Conservation (phyloP, 2,329 filamentous ascomycete species). For the Fusarium equiseti region DNA sequence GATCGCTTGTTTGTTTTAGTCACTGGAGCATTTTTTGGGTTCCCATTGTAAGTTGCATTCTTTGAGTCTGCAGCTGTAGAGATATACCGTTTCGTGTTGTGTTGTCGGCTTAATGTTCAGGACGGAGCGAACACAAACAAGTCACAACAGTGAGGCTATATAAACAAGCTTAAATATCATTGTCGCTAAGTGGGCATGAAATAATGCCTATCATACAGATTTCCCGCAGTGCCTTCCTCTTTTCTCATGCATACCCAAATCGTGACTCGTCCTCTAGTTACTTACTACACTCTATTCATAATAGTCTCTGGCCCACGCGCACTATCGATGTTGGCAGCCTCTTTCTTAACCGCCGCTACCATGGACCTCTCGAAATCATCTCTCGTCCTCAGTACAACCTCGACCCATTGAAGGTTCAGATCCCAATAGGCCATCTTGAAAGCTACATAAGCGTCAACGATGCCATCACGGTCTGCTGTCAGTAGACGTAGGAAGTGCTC, state of each 20-base stretch:
- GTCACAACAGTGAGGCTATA: conserved; percentile 19
- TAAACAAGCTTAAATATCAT: conserved; percentile 29
- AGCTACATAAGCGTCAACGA: conserved; percentile 82
- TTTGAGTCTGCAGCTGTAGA: conserved; percentile 20
- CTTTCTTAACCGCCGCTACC: conserved; percentile 87
- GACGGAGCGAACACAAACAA: conserved; percentile 4
- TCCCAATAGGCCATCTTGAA: conserved; percentile 95
- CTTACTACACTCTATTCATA: conserved; percentile 92
- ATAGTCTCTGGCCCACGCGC: conserved; percentile 89
- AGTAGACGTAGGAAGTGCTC: conserved; percentile 85
- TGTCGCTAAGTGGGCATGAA: conserved; percentile 38
- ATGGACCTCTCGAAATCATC: conserved; percentile 95
- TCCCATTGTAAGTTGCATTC: background rate
- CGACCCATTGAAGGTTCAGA: conserved; percentile 93
- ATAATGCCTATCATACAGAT: conserved; percentile 37
- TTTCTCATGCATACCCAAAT: conserved; percentile 13
- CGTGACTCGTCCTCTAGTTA: conserved; percentile 53
- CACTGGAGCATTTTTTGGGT: conserved; percentile 15
- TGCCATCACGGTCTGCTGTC: conserved; percentile 76
- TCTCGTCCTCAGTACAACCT: conserved; percentile 84
- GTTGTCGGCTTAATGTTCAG: conserved; percentile 2
- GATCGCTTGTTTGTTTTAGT: conserved; percentile 27
- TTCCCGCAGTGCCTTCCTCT: conserved; percentile 3
- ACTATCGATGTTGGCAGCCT: conserved; percentile 86
- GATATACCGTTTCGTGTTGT: conserved; percentile 13